Evolutionary conservation across 2,329 filamentous ascomycete species (phyloP), one percentile per base, ranked within the genome.

Genomic region (Sporothrix phasma): DNA sequence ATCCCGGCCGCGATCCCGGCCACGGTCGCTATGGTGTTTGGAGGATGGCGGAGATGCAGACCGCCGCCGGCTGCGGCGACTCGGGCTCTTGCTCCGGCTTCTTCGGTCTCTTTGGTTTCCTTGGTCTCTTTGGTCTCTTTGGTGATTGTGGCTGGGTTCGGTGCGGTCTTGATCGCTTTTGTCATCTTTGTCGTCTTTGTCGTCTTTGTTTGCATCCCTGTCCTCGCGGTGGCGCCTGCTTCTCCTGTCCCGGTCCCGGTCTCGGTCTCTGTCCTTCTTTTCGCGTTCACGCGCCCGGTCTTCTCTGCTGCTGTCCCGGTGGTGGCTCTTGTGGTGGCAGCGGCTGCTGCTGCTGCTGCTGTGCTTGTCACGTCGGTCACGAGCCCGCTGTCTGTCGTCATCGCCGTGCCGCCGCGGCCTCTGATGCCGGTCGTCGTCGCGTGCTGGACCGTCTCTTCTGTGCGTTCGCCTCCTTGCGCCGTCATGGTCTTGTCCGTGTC

Each of bases 141-240:
- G 51, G 31, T 56, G 51, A 13, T 56, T 56, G 31, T 46, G 63
- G n/a, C 3, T 64, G 17, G 47, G n/a, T n/a, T n/a, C n/a, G n/a
- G n/a, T n/a, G n/a, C n/a, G n/a, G n/a, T n/a, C n/a, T n/a, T n/a
- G n/a, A n/a, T n/a, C n/a, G n/a, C n/a, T n/a, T n/a, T n/a, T n/a
- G n/a, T n/a, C n/a, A n/a, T n/a, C n/a, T n/a, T n/a, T n/a, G n/a
- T n/a, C n/a, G n/a, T n/a, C n/a, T n/a, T n/a, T n/a, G n/a, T n/a
- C n/a, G n/a, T n/a, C n/a, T n/a, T n/a, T n/a, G n/a, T n/a, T n/a
- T n/a, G 15, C 15, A 4, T 29, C 22, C n/a, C 29, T n/a, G 0
- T 61, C 41, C 7, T 51, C 24, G 26, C 54, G 26, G n/a, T 34
- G 56, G 22, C 26, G 62, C 13, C 34, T 51, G 22, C 56, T 39